These are phyloP conservation scores for Saraca asoca DNA, from an alignment of 331 rosid species.

Conservation along the genomic window DNA sequence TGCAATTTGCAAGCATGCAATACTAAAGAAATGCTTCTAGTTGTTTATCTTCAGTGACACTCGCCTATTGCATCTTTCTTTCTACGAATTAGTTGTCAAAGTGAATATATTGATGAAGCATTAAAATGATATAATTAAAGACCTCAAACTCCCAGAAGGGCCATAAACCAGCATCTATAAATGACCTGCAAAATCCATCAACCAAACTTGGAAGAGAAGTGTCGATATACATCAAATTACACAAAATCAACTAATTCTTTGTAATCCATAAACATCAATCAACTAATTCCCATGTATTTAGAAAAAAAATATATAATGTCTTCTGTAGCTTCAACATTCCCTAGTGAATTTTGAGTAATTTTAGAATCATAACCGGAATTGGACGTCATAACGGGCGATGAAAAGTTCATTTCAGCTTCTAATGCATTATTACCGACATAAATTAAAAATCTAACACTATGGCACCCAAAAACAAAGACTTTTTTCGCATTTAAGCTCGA, in stretches of 20 bases:
- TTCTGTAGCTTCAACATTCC: constrained; percentile 44
- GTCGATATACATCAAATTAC: neutral
- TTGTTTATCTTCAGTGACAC: constrained; percentile 28
- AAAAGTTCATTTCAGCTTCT: constrained; percentile 27
- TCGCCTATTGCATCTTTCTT: constrained; percentile 49
- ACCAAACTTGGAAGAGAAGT: neutral
- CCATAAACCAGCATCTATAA: constrained; percentile 70
- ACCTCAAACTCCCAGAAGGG: constrained; percentile 85
- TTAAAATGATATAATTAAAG: constrained; percentile 68
- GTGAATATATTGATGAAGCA: constrained; percentile 79
- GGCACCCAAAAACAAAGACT: constrained; percentile 30
- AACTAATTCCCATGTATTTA: too few relatives aligned
- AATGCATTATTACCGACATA: constrained; percentile 44
- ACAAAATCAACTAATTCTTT: too few relatives aligned
- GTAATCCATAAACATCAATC: too few relatives aligned
- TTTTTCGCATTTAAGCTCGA: constrained; percentile 30
- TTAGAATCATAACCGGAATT: constrained; percentile 37
- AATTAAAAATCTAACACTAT: constrained; percentile 25
- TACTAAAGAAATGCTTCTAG: constrained; percentile 1
- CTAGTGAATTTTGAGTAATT: constrained; percentile 7
- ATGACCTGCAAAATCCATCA: constrained; percentile 48
- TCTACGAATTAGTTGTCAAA: neutral
- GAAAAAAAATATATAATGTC: neutral
- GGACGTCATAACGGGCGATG: constrained; percentile 40
- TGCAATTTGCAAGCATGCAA: too few relatives aligned